These are phyloP conservation scores for Scortechinia acanthostroma DNA, from an alignment of 2,329 filamentous ascomycete species.

Conservation along the genomic window DNA sequence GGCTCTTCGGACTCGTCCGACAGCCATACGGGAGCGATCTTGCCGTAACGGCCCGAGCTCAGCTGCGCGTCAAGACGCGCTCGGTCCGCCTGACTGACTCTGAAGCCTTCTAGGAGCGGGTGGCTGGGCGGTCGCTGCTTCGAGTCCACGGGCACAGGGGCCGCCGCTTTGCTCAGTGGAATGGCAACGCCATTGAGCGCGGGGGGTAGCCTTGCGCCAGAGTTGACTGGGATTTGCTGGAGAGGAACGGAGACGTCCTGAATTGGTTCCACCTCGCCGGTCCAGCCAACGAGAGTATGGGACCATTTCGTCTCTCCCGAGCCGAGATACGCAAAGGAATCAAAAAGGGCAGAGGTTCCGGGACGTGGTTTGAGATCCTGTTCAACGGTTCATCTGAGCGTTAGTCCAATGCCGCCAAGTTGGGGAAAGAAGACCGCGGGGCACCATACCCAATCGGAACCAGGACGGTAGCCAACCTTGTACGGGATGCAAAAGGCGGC, in stretches of 20 bases:
- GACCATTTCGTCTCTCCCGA: conserved; percentile 81
- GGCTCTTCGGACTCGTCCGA: conserved; percentile 53
- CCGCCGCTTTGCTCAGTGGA: conserved; percentile 68
- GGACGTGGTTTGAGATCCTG: conserved; percentile 71
- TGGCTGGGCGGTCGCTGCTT: conserved; percentile 44
- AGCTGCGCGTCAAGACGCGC: conserved; percentile 69
- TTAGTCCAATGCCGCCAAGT: too few relatives aligned
- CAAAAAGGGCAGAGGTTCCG: conserved; percentile 85
- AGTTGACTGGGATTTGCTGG: background rate
- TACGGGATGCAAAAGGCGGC: conserved; percentile 58
- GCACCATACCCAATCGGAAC: conserved; percentile 43
- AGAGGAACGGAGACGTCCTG: conserved; percentile 34
- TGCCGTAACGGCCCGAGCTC: conserved; percentile 65
- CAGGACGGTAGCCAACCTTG: conserved; percentile 40
- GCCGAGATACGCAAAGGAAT: conserved; percentile 81
- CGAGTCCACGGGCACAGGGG: conserved; percentile 69
- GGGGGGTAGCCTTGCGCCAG: background rate
- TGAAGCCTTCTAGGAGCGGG: conserved; percentile 60
- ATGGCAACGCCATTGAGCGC: conserved; percentile 22
- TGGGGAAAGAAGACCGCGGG: background rate
- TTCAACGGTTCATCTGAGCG: conserved; percentile 1
- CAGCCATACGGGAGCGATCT: conserved; percentile 83
- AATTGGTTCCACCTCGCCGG: conserved; percentile 69
- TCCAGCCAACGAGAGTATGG: conserved; percentile 90
- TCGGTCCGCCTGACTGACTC: conserved; percentile 65